Evolutionary conservation across 148 eudicot genomes (phyloP), one percentile per base, ranked within the genome.

Genomic region (Nyssa sinensis): DNA sequence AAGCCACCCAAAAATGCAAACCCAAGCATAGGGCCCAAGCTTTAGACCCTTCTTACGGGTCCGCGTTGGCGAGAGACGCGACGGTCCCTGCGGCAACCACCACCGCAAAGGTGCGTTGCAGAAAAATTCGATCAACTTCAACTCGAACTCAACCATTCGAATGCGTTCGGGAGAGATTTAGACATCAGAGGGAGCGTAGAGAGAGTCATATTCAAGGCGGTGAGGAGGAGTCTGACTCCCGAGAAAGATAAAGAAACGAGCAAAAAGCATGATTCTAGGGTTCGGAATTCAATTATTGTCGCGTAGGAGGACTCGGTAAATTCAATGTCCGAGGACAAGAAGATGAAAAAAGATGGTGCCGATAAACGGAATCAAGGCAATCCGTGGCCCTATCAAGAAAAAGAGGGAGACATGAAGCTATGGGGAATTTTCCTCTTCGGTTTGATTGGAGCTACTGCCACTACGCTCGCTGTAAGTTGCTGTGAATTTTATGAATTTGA

Each of bases 401-500:
- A 78, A 31, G 74, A 83, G 12, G 84, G 78, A 35, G 81, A 78
- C 28, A 83, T 73, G 82, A 88, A 75, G 60, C 59, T 83, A 29
- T 90, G 91, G 95, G 93, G 95, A 23, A 80, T 89, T 79, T 71
- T 85, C 21, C 21, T 92, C 49, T 90, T 88, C 75, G 91, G 93
- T 31, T 65, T 94, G 68, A 87, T 92, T 32, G 98, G 98, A 71
- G 98, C 95, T 57, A 85, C 92, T 67, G 90, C 79, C 1, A 88
- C 97, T 25, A 87, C 90, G 1, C 79, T 82, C 32, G 93, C 97
- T 0, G 97, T 94, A 81, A 75, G 89, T 79, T 34, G 4, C n/a
- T n/a, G n/a, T n/a, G 14, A 12, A 62, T 74, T 4, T 27, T 25
- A 30, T 39, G 30, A 29, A 32, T 71, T 76, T 62, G 29, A 19